Evolutionary conservation across 2,329 filamentous ascomycete species (phyloP), one percentile per base, ranked within the genome.

Genomic region (Fusarium chuoi): DNA sequence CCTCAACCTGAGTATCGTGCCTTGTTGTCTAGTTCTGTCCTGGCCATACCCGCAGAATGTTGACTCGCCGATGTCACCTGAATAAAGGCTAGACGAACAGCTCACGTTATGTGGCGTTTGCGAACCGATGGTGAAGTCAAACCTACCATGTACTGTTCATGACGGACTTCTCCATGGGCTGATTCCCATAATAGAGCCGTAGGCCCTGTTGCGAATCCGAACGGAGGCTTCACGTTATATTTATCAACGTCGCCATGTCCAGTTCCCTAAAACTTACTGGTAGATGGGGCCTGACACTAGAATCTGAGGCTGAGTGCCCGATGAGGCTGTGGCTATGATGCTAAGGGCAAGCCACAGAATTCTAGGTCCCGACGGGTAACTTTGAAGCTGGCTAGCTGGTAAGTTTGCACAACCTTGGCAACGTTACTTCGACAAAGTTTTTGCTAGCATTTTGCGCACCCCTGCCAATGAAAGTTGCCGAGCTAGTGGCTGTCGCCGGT

Each of bases 361-460:
- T 49, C 59, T 65, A 58, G 52, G 44, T 35, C 36, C 35, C 22
- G 33, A 69, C 57, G 55, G 65, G 64, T 70, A 48, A 35, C 48
- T 11, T 52, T 18, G 33, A 24, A 39, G 45, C 30, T 52, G 49
- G 64, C 58, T 22, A 39, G 45, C 30, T 52, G 49, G 64, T 65
- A 71, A 61, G 33, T 58, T 51, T 68, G 66, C 66, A 63, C 71
- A 39, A 67, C 62, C 65, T 28, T 68, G 45, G 65, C 62, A 77
- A 77, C 75, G 75, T 77, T 77, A 74, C 75, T 61, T 44, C 44
- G 39, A 61, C 15, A 52, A 55, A 56, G 44, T 63, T 63, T 63
- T 44, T 48, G 62, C 52, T 55, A 51, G 30, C 59, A 56, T 61
- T 64, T 62, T 57, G 45, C 54, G 49, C 45, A 59, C 51, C 63